These are phyloP conservation scores for Paulownia fortunei DNA, from an alignment of 257 asterid genomes.

Conservation along the genomic window DNA sequence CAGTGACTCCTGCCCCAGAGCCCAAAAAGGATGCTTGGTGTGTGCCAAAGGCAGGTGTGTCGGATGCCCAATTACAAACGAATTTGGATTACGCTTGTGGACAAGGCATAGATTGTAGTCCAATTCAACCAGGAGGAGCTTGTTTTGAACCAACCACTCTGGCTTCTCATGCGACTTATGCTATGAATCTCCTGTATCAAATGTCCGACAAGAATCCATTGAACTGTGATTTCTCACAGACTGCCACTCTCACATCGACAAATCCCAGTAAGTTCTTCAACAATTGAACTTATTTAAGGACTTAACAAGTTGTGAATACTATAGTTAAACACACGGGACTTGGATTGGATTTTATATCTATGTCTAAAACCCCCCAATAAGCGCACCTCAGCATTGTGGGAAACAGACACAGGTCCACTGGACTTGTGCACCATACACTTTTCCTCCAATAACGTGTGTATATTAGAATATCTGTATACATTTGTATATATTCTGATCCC, in stretches of 20 bases:
- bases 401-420: no score
- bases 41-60: slow-evolving; percentile 49
- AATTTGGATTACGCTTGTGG: slow-evolving; percentile 70
- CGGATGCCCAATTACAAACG: slow-evolving; percentile 51
- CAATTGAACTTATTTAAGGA: not conserved
- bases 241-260: slow-evolving; percentile 52
- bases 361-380: no score
- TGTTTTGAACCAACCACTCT: slow-evolving; percentile 65
- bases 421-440: no score
- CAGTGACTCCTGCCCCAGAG: slow-evolving; percentile 21
- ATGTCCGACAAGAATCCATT: slow-evolving; percentile 38
- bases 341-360: no score
- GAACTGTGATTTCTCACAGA: slow-evolving; percentile 58
- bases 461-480: no score
- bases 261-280: slow-evolving; percentile 54
- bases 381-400: no score
- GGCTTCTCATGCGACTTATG: slow-evolving; percentile 64
- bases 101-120: slow-evolving; percentile 56
- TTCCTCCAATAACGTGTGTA: no score
- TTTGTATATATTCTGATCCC: no score
- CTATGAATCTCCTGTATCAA: slow-evolving; percentile 67
- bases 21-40: slow-evolving; percentile 49
- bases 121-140: slow-evolving; percentile 70
- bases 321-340: no score
- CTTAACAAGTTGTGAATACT: not conserved